phyloP scores from a whole-genome alignment of 2,329 filamentous ascomycete genomes.

The Cordyceps farinosa region DNA sequence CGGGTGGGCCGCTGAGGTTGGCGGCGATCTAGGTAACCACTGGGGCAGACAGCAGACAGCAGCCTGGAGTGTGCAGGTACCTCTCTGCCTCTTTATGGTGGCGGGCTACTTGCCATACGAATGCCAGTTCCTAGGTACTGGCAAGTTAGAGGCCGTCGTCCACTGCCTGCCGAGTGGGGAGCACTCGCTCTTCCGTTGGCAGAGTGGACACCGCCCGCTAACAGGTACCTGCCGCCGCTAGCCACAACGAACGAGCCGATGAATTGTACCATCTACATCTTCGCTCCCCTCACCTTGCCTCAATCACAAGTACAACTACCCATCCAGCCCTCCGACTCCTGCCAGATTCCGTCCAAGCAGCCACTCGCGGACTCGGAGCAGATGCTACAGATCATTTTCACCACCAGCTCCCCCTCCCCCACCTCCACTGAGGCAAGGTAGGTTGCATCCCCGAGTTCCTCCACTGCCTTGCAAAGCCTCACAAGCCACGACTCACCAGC shows the following conservation, averaged over 20 bases:
- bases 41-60: background rate
- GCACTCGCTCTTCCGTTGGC: background rate
- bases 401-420: background rate
- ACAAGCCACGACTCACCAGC: background rate
- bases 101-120: no score
- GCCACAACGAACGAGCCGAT: background rate
- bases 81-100: no score
- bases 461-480: background rate
- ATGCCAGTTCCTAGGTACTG: no score
- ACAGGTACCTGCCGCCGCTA: background rate
- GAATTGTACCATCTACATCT: constrained; percentile 1
- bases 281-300: background rate
- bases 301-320: constrained; percentile 4
- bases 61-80: no score
- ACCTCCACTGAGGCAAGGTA: background rate
- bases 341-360: constrained; percentile 1
- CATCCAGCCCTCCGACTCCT: background rate
- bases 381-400: constrained; percentile 15
- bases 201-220: background rate
- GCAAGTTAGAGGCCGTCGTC: background rate
- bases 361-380: background rate
- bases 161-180: constrained; percentile 3
- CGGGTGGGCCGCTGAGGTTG: constrained; percentile 23
- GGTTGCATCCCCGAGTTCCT: background rate
- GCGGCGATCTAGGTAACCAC: constrained; percentile 25